A percentile compares a stretch with the other conserved stretches of the same genome.
phyloP scores from a whole-genome alignment of 2,329 filamentous ascomycete species.

The Aspergillus sp. region DNA sequence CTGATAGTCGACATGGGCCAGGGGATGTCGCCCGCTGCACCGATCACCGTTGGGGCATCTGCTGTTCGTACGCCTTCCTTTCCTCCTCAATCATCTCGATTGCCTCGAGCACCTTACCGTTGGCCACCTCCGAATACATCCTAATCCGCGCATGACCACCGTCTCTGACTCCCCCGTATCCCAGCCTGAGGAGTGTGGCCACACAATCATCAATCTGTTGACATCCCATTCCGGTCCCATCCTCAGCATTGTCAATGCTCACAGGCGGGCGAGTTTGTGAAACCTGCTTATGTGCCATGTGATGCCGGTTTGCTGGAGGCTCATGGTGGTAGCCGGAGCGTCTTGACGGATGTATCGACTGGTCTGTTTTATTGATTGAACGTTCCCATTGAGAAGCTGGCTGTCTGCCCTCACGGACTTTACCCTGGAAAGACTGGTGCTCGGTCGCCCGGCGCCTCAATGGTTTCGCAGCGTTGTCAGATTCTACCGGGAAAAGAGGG shows the following conservation, averaged over 20 bases:
- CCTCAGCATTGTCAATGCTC: not conserved
- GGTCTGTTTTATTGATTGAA: not conserved
- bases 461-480: not conserved
- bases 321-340: not conserved
- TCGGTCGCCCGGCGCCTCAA: slow-evolving; percentile 23
- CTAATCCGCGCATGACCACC: slow-evolving; percentile 30
- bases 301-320: not conserved
- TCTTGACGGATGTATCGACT: not conserved
- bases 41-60: slow-evolving; percentile 8
- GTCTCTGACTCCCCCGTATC: slow-evolving; percentile 28
- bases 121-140: slow-evolving; percentile 37
- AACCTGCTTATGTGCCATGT: not conserved
- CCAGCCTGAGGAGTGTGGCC: slow-evolving; percentile 29
- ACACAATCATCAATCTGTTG: slow-evolving; percentile 29
- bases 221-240: slow-evolving; percentile 1
- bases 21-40: not conserved
- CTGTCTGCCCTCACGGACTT: not conserved
- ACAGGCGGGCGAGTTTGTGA: not conserved
- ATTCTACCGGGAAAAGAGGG: slow-evolving; percentile 4
- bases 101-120: slow-evolving; percentile 35
- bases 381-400: not conserved
- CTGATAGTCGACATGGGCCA: not conserved
- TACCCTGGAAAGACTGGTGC: slow-evolving; percentile 11
- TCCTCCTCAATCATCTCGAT: slow-evolving; percentile 45
- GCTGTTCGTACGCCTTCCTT: slow-evolving; percentile 31